Evolutionary conservation across 2,329 filamentous ascomycete genomes (phyloP).

Genomic region (Pseudogymnoascus sp.): DNA sequence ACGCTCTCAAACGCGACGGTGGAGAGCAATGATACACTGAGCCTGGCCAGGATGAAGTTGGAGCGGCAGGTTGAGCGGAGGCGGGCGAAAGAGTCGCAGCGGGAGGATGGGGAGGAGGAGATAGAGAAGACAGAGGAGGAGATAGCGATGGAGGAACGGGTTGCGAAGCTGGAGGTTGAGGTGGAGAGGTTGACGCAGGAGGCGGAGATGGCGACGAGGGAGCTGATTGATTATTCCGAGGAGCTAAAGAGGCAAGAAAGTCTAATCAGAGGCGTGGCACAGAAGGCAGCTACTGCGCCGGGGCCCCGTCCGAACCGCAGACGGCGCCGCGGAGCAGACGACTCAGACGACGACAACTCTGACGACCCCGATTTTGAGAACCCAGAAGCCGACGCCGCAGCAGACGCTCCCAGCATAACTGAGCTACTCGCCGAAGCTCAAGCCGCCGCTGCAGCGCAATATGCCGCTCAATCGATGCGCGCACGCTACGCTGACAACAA

Average conservation of each 20-base stretch:
- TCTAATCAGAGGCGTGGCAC: constrained; percentile 26
- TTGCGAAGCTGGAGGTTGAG: constrained; percentile 31
- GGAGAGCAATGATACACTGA: constrained; percentile 46
- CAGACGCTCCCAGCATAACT: constrained; percentile 26
- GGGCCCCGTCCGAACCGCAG: constrained; percentile 25
- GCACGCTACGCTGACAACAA: constrained; percentile 49
- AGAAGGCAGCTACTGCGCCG: constrained; percentile 15
- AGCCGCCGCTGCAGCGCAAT: constrained; percentile 27
- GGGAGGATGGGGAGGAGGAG: neutral
- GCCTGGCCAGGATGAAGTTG: constrained; percentile 13
- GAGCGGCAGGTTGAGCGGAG: constrained; percentile 11
- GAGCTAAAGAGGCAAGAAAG: constrained; percentile 29
- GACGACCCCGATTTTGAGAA: constrained; percentile 31
- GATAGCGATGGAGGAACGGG: constrained; percentile 15
- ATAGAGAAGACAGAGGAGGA: constrained; percentile 11
- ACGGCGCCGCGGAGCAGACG: constrained; percentile 20
- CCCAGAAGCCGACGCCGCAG: constrained; percentile 33
- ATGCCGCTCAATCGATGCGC: constrained; percentile 31
- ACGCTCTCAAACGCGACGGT: constrained; percentile 41
- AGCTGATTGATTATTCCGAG: constrained; percentile 47
- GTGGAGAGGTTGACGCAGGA: constrained; percentile 43
- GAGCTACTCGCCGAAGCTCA: constrained; percentile 30
- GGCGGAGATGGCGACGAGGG: constrained; percentile 49
- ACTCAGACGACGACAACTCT: constrained; percentile 30
- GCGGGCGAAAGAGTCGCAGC: constrained; percentile 13